phyloP scores from a whole-genome alignment of 768 basidiomycete species.

The Tricholoma saponaceum region DNA sequence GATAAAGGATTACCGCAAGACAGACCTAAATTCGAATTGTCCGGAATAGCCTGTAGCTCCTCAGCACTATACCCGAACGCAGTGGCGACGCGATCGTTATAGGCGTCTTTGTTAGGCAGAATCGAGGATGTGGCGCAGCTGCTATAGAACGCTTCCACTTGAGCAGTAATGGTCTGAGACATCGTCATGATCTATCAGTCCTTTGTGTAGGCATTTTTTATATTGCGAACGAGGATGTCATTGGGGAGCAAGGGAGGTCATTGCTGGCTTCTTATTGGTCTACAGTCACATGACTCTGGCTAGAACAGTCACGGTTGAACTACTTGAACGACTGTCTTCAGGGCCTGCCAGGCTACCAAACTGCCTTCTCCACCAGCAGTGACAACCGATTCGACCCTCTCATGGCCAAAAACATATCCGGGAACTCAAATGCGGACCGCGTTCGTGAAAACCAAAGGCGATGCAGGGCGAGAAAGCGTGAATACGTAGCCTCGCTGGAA shows the following conservation, averaged over 20 bases:
- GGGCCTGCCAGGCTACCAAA: too few relatives aligned
- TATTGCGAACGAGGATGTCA: too few relatives aligned
- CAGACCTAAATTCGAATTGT: conserved; percentile 43
- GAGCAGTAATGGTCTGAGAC: not conserved
- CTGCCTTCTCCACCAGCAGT: too few relatives aligned
- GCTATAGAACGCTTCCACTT: not conserved
- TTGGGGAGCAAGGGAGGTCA: too few relatives aligned
- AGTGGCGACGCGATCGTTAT: conserved; percentile 24
- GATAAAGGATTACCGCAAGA: conserved; percentile 53
- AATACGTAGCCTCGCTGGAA: not conserved
- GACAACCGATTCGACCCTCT: too few relatives aligned
- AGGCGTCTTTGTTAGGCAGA: conserved; percentile 13
- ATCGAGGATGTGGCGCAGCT: not conserved
- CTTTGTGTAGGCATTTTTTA: too few relatives aligned
- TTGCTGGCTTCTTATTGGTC: not conserved
- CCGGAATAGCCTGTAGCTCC: conserved; percentile 39
- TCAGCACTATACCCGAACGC: conserved; percentile 46
- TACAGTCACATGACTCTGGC: not conserved
- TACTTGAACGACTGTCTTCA: too few relatives aligned
- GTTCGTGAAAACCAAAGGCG: not conserved
- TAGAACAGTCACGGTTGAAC: not conserved
- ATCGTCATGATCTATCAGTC: not conserved
- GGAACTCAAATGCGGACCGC: not conserved
- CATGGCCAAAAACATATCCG: not conserved
- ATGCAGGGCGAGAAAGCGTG: not conserved